Conservation (phyloP, 352 stramenopile species). For the Pythium coloratum region DNA sequence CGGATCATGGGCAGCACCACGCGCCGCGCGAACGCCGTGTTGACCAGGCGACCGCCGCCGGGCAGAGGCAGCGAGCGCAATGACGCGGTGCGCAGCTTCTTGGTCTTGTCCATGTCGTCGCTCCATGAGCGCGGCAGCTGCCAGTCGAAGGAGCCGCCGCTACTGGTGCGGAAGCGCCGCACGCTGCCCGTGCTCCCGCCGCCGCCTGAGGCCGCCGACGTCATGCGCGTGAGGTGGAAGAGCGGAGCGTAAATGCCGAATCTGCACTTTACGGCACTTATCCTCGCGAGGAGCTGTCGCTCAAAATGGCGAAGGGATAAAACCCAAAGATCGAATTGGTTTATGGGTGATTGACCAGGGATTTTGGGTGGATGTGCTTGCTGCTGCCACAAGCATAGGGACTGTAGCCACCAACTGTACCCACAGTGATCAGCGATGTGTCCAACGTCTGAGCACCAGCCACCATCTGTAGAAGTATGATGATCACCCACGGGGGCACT, state of each 20-base stretch:
- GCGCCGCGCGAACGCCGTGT: constrained; percentile 11
- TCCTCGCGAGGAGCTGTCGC: not conserved
- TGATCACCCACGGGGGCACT: not conserved
- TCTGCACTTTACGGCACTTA: constrained; percentile 2
- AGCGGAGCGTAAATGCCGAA: not conserved
- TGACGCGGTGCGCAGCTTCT: constrained; percentile 5
- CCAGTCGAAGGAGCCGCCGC: constrained; percentile 1
- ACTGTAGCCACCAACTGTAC: not conserved
- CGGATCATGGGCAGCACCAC: constrained; percentile 17
- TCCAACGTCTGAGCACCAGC: not conserved
- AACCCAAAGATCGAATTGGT: not conserved
- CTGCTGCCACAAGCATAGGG: not conserved
- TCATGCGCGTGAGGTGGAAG: not conserved
- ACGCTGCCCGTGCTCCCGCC: not conserved
- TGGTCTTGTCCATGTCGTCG: constrained; percentile 19
- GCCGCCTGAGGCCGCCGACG: not conserved
- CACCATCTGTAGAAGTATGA: not conserved
- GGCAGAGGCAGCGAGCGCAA: not conserved
- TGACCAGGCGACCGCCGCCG: not conserved
- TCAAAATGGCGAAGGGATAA: not conserved
- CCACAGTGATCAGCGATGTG: not conserved
- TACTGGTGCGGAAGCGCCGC: constrained; percentile 3
- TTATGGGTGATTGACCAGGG: not conserved
- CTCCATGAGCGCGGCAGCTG: constrained; percentile 18
- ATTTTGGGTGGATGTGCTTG: not conserved